A percentile compares a stretch with the other conserved stretches of the same genome.
phyloP scores from a whole-genome alignment of 2,329 filamentous ascomycete genomes.

The Xylaria sp. region DNA sequence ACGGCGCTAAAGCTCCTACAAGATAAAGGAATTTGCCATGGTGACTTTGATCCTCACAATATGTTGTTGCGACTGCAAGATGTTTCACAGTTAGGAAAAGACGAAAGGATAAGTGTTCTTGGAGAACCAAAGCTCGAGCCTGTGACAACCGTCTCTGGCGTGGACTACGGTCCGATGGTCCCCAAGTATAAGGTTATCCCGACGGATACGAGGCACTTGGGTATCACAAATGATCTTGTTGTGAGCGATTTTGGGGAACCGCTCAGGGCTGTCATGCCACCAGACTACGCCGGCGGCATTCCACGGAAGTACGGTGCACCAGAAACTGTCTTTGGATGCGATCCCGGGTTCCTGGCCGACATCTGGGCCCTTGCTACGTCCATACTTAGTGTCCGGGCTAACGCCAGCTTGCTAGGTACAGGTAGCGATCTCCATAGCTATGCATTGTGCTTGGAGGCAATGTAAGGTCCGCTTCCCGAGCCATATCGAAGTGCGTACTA shows the following conservation, averaged over 20 bases:
- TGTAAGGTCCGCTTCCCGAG: background rate
- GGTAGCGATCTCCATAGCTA: background rate
- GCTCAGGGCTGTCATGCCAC: background rate
- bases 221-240: background rate
- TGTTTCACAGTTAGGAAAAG: background rate
- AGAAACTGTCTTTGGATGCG: constrained; percentile 2
- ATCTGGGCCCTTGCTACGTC: constrained; percentile 4
- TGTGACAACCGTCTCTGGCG: background rate
- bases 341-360: background rate
- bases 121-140: background rate
- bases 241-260: constrained; percentile 8
- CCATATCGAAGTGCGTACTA: background rate
- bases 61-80: background rate
- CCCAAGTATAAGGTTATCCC: background rate
- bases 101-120: background rate
- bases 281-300: background rate
- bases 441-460: background rate
- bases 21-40: constrained; percentile 30
- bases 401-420: background rate
- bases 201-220: background rate
- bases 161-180: background rate
- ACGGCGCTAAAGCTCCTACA: constrained; percentile 27
- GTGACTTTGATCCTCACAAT: constrained; percentile 7
- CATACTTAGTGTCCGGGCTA: background rate
- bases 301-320: constrained; percentile 1